Conservation (phyloP, 2,329 filamentous ascomycete genomes). For the Neoscytalidium dimidiatum region DNA sequence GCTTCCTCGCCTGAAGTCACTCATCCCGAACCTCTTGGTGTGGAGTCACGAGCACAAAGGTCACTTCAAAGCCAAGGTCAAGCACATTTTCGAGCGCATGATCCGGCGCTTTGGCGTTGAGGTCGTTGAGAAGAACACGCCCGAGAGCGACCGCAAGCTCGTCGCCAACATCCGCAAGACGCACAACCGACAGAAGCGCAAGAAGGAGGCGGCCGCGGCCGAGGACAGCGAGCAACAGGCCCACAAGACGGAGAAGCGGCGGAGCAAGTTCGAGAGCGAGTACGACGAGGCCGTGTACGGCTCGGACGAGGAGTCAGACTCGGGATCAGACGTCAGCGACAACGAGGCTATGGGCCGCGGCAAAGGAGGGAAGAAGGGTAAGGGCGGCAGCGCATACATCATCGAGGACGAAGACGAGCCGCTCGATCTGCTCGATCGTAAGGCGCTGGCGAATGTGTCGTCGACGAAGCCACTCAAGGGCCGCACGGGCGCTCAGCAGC, state of each 20-base stretch:
- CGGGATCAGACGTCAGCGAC: constrained; percentile 37
- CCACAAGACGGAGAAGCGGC: constrained; percentile 39
- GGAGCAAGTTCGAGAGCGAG: constrained; percentile 80
- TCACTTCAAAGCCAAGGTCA: constrained; percentile 94
- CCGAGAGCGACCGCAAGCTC: constrained; percentile 84
- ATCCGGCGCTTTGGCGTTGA: constrained; percentile 88
- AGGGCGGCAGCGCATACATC: constrained; percentile 71
- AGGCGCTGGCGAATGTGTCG: constrained; percentile 88
- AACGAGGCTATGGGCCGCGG: constrained; percentile 50
- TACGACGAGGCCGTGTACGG: constrained; percentile 97
- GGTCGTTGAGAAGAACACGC: constrained; percentile 75
- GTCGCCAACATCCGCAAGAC: constrained; percentile 95
- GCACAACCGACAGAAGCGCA: constrained; percentile 85
- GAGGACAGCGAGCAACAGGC: constrained; percentile 27
- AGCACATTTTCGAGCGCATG: constrained; percentile 95
- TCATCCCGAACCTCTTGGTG: constrained; percentile 88
- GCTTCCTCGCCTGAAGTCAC: constrained; percentile 70
- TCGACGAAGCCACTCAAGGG: constrained; percentile 76
- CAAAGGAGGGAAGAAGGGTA: constrained; percentile 52
- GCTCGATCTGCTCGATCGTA: constrained; percentile 86
- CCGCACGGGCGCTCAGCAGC: constrained; percentile 51
- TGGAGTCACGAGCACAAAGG: constrained; percentile 99
- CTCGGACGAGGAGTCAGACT: constrained; percentile 55
- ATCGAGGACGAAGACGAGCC: constrained; percentile 94
- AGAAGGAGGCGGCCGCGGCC: constrained; percentile 68